Conservation (phyloP, 768 basidiomycete genomes). For the Floccularia luteovirens region DNA sequence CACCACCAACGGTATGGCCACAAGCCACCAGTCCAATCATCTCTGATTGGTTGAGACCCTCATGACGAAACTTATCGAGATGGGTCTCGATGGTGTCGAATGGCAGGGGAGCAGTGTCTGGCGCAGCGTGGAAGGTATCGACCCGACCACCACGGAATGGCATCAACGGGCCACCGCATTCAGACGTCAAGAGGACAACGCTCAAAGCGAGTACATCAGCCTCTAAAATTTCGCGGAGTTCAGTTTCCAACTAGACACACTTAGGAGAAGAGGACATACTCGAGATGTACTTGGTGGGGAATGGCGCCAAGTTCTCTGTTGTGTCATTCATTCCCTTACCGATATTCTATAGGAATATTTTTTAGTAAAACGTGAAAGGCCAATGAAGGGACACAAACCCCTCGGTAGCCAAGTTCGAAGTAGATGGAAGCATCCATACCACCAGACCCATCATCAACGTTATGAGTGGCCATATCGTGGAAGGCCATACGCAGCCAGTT, state of each 20-base stretch:
- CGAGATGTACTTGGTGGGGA: slow-evolving; percentile 35
- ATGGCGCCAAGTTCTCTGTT: slow-evolving; percentile 30
- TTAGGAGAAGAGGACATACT: slow-evolving; percentile 13
- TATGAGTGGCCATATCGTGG: slow-evolving; percentile 42
- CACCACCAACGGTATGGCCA: slow-evolving; percentile 33
- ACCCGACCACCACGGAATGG: slow-evolving; percentile 33
- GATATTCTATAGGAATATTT: slow-evolving; percentile 30
- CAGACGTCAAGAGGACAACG: slow-evolving; percentile 24
- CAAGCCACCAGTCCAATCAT: slow-evolving; percentile 46
- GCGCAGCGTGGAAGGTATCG: slow-evolving; percentile 28
- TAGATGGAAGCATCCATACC: slow-evolving; percentile 43
- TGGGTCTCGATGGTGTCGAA: slow-evolving; percentile 30
- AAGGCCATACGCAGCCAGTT: slow-evolving; percentile 34
- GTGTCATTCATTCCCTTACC: slow-evolving; percentile 38
- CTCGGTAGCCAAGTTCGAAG: slow-evolving; percentile 33
- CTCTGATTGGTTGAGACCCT: slow-evolving; percentile 35
- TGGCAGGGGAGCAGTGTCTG: slow-evolving; percentile 33
- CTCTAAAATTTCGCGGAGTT: too few species aligned
- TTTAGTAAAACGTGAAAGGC: not conserved
- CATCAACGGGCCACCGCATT: slow-evolving; percentile 40
- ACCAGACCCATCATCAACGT: slow-evolving; percentile 33
- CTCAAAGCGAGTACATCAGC: slow-evolving; percentile 36
- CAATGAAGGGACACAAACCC: slow-evolving; percentile 19
- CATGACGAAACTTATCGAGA: slow-evolving; percentile 28
- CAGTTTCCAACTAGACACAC: too few species aligned